Evolutionary conservation across 305 asterid species (phyloP).

Genomic region (Fraxinus greggii): DNA sequence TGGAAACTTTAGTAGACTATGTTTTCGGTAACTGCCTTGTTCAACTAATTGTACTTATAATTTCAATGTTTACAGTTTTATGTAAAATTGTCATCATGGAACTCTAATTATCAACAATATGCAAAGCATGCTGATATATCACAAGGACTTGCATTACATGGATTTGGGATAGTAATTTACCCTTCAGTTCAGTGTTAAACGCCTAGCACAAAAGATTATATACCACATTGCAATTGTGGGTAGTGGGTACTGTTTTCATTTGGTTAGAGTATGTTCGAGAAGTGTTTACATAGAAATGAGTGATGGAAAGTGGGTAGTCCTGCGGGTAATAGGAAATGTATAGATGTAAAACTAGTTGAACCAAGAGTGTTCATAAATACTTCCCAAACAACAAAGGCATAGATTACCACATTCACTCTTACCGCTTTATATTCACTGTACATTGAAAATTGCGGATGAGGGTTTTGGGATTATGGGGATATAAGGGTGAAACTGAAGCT

Average conservation of each 20-base stretch:
- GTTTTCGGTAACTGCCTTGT: no score
- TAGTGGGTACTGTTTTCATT: neutral
- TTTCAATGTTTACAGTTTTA: neutral
- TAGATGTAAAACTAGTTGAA: neutral
- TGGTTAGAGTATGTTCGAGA: neutral
- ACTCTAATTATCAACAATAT: no score
- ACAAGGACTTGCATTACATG: neutral
- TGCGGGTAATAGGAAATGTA: neutral
- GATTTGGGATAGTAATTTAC: neutral
- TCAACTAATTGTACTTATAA: no score
- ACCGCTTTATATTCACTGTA: neutral
- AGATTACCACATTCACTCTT: neutral
- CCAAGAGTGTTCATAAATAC: no score
- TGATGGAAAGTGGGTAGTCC: neutral
- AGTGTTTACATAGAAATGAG: neutral
- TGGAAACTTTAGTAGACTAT: no score
- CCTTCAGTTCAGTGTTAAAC: neutral
- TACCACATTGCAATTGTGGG: neutral
- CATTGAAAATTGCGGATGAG: neutral
- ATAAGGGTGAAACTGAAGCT: neutral
- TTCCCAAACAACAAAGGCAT: no score
- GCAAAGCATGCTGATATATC: neutral
- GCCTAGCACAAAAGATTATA: neutral
- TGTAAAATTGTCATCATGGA: no score
- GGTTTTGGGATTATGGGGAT: neutral